A percentile compares a stretch with the other conserved stretches of the same genome.
Evolutionary conservation across 768 basidiomycete genomes (phyloP).

Genomic region (Bullera alba): DNA sequence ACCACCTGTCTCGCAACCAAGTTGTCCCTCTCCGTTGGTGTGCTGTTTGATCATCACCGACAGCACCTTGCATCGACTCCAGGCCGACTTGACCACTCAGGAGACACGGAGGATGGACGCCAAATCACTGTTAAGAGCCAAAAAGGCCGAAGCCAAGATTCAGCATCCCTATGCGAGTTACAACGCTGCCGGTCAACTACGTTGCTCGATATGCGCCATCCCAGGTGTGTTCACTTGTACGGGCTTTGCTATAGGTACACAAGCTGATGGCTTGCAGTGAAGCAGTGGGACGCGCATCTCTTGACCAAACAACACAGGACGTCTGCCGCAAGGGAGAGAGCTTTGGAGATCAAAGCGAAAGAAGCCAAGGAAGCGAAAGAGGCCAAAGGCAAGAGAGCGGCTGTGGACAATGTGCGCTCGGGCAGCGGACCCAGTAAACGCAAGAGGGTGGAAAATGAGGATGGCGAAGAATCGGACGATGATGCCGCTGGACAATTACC

Average conservation of each 20-base stretch:
- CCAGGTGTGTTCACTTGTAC: constrained; percentile 25
- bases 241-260: background rate
- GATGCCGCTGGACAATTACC: constrained; percentile 1
- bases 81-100: too few relatives aligned
- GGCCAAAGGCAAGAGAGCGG: background rate
- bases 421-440: background rate
- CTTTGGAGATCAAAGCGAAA: constrained; percentile 7
- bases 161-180: constrained; percentile 40
- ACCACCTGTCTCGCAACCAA: too few relatives aligned
- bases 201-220: constrained; percentile 39
- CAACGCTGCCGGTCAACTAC: constrained; percentile 28
- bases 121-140: constrained; percentile 37
- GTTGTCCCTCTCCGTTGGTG: too few relatives aligned
- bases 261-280: constrained; percentile 15
- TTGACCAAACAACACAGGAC: constrained; percentile 41
- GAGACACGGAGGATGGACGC: constrained; percentile 44
- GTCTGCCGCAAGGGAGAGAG: constrained; percentile 37
- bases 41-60: too few relatives aligned
- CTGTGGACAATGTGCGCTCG: background rate
- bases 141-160: constrained; percentile 40
- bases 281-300: constrained; percentile 43
- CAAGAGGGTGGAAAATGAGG: too few relatives aligned
- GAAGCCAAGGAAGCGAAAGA: constrained; percentile 12
- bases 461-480: too few relatives aligned
- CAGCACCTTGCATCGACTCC: too few relatives aligned